phyloP scores from a whole-genome alignment of 306 rosid genomes.

The Corylus heterophylla region DNA sequence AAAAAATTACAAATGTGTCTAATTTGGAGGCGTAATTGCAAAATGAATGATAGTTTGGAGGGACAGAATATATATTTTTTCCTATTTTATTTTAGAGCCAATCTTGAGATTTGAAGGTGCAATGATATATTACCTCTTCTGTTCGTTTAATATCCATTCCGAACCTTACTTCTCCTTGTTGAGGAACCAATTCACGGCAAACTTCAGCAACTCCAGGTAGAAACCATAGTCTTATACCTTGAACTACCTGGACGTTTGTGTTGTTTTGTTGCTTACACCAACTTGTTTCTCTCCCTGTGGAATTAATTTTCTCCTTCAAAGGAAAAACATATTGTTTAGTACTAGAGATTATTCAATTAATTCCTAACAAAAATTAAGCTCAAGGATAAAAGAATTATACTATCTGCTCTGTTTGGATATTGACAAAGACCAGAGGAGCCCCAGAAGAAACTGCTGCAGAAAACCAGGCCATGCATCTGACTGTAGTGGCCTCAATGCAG shows the following conservation, averaged over 20 bases:
- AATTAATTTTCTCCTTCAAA: conserved; percentile 38
- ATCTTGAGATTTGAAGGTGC: background rate
- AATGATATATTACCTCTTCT: conserved; percentile 43
- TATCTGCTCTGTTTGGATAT: conserved; percentile 68
- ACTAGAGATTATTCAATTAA: background rate
- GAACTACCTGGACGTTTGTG: conserved; percentile 28
- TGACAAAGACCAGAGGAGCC: conserved; percentile 74
- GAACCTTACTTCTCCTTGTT: conserved; percentile 42
- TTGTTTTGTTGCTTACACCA: conserved; percentile 36
- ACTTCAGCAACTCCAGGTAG: conserved; percentile 69
- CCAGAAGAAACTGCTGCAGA: conserved; percentile 70
- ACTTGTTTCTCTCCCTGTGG: conserved; percentile 30
- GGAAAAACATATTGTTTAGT: background rate
- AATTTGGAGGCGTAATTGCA: too few species aligned
- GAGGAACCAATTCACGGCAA: conserved; percentile 51
- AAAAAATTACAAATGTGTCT: too few species aligned
- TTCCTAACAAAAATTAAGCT: too few species aligned
- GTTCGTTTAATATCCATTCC: conserved; percentile 71
- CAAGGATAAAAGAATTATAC: too few species aligned
- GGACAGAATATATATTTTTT: too few species aligned
- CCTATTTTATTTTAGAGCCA: background rate
- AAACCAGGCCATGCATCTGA: conserved; percentile 83
- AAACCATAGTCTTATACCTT: conserved; percentile 75
- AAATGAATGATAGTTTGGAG: too few species aligned
- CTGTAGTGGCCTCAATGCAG: conserved; percentile 48